Conservation (phyloP, 148 eudicot species). For the Camellia sinensis region DNA sequence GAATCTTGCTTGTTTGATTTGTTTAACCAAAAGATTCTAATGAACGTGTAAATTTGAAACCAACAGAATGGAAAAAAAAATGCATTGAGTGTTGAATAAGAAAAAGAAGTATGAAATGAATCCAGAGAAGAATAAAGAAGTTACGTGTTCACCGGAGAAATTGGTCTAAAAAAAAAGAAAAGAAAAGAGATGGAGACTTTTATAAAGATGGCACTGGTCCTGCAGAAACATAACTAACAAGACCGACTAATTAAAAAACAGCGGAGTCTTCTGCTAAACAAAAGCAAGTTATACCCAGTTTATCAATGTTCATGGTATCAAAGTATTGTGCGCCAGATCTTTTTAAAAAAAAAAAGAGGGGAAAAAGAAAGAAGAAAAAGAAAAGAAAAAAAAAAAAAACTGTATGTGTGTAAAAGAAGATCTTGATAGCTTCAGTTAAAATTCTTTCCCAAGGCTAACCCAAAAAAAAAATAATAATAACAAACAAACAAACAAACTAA, state of each 20-base stretch:
- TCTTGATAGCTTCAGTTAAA: neutral
- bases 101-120: neutral
- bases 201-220: neutral
- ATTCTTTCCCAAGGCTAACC: neutral
- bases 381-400: neutral
- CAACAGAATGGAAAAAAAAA: neutral
- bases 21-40: constrained; percentile 2
- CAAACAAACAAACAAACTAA: too few species aligned
- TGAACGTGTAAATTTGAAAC: neutral
- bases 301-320: too few species aligned
- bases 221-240: neutral
- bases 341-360: neutral
- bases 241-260: neutral
- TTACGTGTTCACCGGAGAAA: neutral
- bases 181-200: neutral
- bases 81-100: neutral
- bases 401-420: neutral
- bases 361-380: too few species aligned
- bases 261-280: constrained; percentile 13
- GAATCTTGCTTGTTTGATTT: neutral
- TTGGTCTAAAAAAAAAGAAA: neutral
- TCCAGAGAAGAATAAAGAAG: constrained; percentile 13
- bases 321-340: neutral
- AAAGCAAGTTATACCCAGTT: neutral
- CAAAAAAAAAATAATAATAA: neutral